Conservation (phyloP, 228 moss, liverwort and hornwort species). For the Sphagnum magellanicum region DNA sequence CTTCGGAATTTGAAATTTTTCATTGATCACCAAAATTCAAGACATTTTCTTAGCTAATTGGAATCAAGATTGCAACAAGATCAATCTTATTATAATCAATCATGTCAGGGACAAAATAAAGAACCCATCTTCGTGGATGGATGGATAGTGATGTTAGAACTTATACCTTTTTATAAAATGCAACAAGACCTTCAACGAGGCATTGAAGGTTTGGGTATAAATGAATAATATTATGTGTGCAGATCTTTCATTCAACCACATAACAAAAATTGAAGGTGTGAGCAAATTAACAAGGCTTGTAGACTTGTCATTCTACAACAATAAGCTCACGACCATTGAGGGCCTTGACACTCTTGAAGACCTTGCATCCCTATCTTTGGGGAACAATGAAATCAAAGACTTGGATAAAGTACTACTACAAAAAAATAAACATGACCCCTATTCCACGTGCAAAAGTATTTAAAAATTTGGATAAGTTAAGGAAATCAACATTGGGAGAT, state of each 20-base stretch:
- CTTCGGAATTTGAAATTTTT: too few relatives aligned
- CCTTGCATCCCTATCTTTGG: conserved; percentile 62
- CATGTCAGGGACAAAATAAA: too few relatives aligned
- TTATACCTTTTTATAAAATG: not conserved
- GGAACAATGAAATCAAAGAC: conserved; percentile 76
- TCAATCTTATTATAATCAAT: too few relatives aligned
- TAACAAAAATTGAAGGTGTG: conserved; percentile 81
- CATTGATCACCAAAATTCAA: too few relatives aligned
- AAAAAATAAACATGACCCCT: too few relatives aligned
- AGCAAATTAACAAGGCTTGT: conserved; percentile 58
- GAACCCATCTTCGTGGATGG: too few relatives aligned
- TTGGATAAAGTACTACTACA: conserved; percentile 58
- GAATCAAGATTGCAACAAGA: too few relatives aligned
- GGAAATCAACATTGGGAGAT: not conserved
- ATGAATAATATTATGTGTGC: conserved; percentile 23
- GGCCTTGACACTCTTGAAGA: conserved; percentile 74
- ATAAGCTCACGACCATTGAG: conserved; percentile 64
- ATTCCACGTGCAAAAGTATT: too few relatives aligned
- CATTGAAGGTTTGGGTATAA: not conserved
- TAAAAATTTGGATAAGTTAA: too few relatives aligned
- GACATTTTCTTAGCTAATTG: too few relatives aligned
- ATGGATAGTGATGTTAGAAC: not conserved
- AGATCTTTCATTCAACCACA: conserved; percentile 92
- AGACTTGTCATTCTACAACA: conserved; percentile 73
- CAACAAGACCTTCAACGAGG: too few relatives aligned